Evolutionary conservation across 2,329 filamentous ascomycete genomes (phyloP).

Genomic region (Ceratocystis variospora): DNA sequence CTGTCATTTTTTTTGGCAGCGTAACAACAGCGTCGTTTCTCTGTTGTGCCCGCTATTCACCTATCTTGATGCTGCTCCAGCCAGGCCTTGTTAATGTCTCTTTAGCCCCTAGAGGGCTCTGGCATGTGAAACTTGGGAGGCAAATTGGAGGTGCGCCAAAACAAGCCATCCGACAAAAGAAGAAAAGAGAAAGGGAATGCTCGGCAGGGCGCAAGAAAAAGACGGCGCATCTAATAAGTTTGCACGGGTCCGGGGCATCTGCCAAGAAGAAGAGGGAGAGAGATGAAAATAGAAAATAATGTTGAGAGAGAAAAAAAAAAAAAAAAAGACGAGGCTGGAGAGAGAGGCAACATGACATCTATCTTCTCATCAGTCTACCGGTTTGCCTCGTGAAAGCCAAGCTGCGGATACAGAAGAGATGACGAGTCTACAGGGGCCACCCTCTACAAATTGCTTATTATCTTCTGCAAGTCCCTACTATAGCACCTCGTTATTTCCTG

Average conservation of each 20-base stretch:
- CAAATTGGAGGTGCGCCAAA: neutral
- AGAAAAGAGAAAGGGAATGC: neutral
- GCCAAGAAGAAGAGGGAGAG: no score
- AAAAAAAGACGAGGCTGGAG: neutral
- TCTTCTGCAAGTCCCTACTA: neutral
- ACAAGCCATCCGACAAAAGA: neutral
- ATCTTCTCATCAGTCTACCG: no score
- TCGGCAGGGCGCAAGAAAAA: neutral
- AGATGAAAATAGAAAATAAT: neutral
- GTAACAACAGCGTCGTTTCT: neutral
- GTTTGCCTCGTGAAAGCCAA: no score
- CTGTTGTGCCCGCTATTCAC: no score
- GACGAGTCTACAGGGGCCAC: neutral
- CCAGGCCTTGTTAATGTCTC: neutral
- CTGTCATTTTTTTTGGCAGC: neutral
- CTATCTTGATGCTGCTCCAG: no score
- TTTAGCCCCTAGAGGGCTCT: neutral
- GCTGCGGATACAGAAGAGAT: no score
- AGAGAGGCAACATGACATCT: neutral
- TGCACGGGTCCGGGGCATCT: no score
- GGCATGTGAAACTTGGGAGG: constrained; percentile 3
- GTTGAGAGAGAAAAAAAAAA: neutral
- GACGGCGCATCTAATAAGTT: no score
- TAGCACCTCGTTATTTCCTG: neutral
- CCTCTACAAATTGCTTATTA: neutral